These are phyloP conservation scores for Hypoxylon sp. DNA, from an alignment of 2,329 filamentous ascomycete species.

Conservation along the genomic window DNA sequence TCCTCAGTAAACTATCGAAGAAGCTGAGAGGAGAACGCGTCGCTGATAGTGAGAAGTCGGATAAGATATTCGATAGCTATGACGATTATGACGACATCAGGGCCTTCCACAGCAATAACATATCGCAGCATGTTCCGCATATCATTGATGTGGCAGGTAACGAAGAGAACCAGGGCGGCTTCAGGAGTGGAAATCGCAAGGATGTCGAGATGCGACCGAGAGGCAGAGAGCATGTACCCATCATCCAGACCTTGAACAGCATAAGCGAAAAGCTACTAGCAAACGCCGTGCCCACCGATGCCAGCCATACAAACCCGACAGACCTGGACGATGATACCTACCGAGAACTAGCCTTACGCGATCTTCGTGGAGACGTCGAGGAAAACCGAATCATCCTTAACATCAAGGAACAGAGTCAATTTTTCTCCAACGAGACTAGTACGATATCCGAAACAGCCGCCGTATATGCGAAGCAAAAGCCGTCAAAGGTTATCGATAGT, in stretches of 20 bases:
- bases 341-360: constrained; percentile 79
- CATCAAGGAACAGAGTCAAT: constrained; percentile 86
- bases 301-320: constrained; percentile 72
- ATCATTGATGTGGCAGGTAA: constrained; percentile 95
- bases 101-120: constrained; percentile 63
- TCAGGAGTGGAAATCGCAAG: constrained; percentile 83
- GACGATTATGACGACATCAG: constrained; percentile 76
- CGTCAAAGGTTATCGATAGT: constrained; percentile 72
- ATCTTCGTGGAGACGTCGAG: constrained; percentile 79
- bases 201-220: constrained; percentile 88
- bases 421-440: constrained; percentile 75
- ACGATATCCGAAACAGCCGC: constrained; percentile 58
- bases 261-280: constrained; percentile 94
- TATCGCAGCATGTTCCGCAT: constrained; percentile 78
- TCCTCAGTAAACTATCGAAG: constrained; percentile 89
- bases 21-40: constrained; percentile 91
- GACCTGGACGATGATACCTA: constrained; percentile 80
- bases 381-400: constrained; percentile 86
- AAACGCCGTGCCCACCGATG: constrained; percentile 83
- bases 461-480: constrained; percentile 76
- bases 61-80: constrained; percentile 88
- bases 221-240: constrained; percentile 79
- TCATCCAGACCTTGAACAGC: constrained; percentile 88
- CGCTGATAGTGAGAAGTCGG: constrained; percentile 78
- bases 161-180: constrained; percentile 91